phyloP scores from a whole-genome alignment of 2,329 filamentous ascomycete species.

The Macrophomina phaseolina region DNA sequence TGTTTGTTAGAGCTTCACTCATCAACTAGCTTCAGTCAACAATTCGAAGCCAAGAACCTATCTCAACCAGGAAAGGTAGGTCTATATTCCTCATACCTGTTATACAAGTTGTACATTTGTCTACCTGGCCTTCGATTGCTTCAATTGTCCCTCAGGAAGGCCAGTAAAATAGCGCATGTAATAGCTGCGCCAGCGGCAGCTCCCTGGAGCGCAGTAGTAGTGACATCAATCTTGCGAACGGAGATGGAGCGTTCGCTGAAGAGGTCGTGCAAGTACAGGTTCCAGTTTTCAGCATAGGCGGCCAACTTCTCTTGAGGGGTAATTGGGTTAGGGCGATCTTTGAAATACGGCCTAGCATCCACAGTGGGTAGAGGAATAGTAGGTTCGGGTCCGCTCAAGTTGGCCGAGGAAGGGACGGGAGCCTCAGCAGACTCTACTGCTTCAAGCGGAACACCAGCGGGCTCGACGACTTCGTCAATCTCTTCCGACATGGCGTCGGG shows the following conservation, averaged over 20 bases:
- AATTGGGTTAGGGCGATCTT: background rate
- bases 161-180: conserved; percentile 32
- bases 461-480: conserved; percentile 34
- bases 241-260: conserved; percentile 53
- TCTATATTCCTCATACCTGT: background rate
- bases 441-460: conserved; percentile 28
- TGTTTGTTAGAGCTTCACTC: no score
- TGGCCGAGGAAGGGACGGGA: background rate
- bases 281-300: conserved; percentile 26
- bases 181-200: conserved; percentile 49
- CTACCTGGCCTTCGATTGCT: background rate
- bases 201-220: conserved; percentile 51
- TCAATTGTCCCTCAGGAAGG: background rate
- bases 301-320: conserved; percentile 6
- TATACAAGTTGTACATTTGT: conserved; percentile 22
- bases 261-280: conserved; percentile 36
- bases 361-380: conserved; percentile 25
- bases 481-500: conserved; percentile 31
- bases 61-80: background rate
- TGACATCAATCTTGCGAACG: conserved; percentile 53
- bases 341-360: conserved; percentile 19
- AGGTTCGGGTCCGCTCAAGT: conserved; percentile 14
- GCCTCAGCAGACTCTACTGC: background rate
- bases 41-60: background rate
- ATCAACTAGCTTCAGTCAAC: no score